These are phyloP conservation scores for Aureobasidium sp. DNA, from an alignment of 2,329 filamentous ascomycete genomes.

Conservation along the genomic window DNA sequence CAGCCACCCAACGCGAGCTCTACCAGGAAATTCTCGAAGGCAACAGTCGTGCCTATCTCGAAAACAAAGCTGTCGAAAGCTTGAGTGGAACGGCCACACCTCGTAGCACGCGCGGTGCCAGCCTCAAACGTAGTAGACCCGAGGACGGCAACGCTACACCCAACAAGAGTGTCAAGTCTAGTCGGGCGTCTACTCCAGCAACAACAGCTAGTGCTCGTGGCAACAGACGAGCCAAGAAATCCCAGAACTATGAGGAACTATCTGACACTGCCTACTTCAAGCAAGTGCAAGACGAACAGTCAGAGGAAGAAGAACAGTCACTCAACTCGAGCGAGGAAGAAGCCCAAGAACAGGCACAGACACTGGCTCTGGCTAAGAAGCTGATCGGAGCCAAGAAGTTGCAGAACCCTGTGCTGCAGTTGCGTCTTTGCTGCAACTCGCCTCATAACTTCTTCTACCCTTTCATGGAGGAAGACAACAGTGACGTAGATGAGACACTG, in stretches of 20 bases:
- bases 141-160: slow-evolving; percentile 35
- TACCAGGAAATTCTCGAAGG: slow-evolving; percentile 66
- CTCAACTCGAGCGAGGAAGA: slow-evolving; percentile 44
- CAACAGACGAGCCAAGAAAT: slow-evolving; percentile 45
- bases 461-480: slow-evolving; percentile 55
- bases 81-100: slow-evolving; percentile 49
- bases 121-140: slow-evolving; percentile 51
- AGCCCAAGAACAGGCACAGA: slow-evolving; percentile 57
- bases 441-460: slow-evolving; percentile 97
- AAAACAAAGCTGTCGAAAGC: slow-evolving; percentile 65
- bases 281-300: slow-evolving; percentile 48
- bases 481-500: slow-evolving; percentile 65
- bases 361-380: slow-evolving; percentile 70
- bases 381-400: slow-evolving; percentile 88
- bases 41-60: slow-evolving; percentile 50
- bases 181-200: slow-evolving; percentile 64
- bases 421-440: slow-evolving; percentile 84
- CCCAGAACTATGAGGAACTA: slow-evolving; percentile 57
- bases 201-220: slow-evolving; percentile 37
- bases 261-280: slow-evolving; percentile 81
- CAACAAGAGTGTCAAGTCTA: slow-evolving; percentile 68
- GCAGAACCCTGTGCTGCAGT: slow-evolving; percentile 86
- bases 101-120: slow-evolving; percentile 34
- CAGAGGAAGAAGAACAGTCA: slow-evolving; percentile 26
- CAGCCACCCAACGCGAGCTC: slow-evolving; percentile 79